These are phyloP conservation scores for Phalaenopsis aphrodite DNA, from an alignment of 106 monocot species.

Conservation along the genomic window DNA sequence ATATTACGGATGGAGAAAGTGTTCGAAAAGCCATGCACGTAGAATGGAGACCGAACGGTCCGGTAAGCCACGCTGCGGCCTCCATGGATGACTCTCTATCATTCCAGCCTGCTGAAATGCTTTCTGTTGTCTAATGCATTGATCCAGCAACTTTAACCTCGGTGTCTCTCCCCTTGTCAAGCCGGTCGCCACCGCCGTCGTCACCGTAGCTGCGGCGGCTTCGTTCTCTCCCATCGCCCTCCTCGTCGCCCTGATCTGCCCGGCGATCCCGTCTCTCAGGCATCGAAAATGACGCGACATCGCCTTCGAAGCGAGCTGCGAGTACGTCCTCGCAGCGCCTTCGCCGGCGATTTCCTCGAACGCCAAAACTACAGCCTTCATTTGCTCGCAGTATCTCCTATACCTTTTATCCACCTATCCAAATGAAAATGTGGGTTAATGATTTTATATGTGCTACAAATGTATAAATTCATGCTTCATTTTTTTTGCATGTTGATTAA, in stretches of 20 bases:
- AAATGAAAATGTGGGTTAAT: neutral
- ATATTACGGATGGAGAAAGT: conserved; percentile 15
- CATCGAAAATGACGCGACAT: conserved; percentile 53
- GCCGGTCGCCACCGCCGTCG: conserved; percentile 26
- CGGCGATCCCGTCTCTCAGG: conserved; percentile 32
- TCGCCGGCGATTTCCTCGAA: conserved; percentile 40
- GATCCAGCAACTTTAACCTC: conserved; percentile 48
- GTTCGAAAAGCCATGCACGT: conserved; percentile 13
- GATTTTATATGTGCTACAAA: too few relatives aligned
- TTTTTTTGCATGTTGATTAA: too few relatives aligned
- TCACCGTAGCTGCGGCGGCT: conserved; percentile 15
- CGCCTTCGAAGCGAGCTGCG: conserved; percentile 40
- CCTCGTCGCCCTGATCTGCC: conserved; percentile 27
- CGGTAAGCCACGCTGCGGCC: conserved; percentile 10
- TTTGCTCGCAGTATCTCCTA: conserved; percentile 39
- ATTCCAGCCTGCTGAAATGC: conserved; percentile 43
- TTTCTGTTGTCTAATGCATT: conserved; percentile 48
- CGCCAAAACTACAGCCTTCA: conserved; percentile 28
- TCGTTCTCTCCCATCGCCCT: conserved; percentile 51
- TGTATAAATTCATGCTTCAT: too few relatives aligned
- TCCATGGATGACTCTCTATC: conserved; percentile 28
- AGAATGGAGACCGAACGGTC: conserved; percentile 15
- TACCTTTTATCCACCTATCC: conserved; percentile 21
- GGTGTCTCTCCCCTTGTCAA: conserved; percentile 53
- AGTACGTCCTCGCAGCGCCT: conserved; percentile 32